Conservation (phyloP, 495 filamentous ascomycete species). For the Saxophila tyrrhenica region DNA sequence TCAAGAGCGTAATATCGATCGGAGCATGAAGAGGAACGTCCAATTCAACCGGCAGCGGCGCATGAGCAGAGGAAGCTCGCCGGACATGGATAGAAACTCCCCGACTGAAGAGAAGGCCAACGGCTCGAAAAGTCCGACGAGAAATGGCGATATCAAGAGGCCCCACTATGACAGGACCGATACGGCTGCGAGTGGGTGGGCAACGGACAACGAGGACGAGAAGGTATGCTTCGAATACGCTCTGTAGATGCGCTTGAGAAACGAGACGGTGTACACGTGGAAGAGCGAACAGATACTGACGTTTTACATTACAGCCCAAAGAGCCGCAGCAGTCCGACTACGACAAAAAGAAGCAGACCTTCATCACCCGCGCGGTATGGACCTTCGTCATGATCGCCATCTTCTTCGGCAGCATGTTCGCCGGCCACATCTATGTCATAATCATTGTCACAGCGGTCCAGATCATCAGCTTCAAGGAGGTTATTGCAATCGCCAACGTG, state of each 20-base stretch:
- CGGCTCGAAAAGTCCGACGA: conserved; percentile 18
- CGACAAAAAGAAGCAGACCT: conserved; percentile 97
- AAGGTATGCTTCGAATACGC: conserved; percentile 3
- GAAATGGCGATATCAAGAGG: conserved; percentile 8
- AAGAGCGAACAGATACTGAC: too few species aligned
- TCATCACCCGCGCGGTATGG: conserved; percentile 97
- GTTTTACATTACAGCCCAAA: conserved; percentile 8
- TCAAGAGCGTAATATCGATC: too few species aligned
- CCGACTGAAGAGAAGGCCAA: conserved; percentile 29
- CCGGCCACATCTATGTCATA: conserved; percentile 95
- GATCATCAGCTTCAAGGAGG: conserved; percentile 97
- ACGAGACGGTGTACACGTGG: neutral
- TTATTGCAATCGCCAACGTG: conserved; percentile 94
- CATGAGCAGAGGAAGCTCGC: conserved; percentile 47
- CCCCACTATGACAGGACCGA: conserved; percentile 10
- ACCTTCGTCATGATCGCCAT: conserved; percentile 90
- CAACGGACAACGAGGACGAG: conserved; percentile 36
- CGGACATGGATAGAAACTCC: conserved; percentile 41
- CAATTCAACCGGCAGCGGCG: conserved; percentile 68
- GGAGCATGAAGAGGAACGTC: conserved; percentile 57
- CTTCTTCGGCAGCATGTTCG: conserved; percentile 86
- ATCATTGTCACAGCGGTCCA: conserved; percentile 84
- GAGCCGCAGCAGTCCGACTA: conserved; percentile 52
- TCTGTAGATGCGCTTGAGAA: neutral
- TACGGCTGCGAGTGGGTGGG: conserved; percentile 19